These are phyloP conservation scores for Pichia deserticola DNA, from an alignment of 805 yeast genomes.

Conservation along the genomic window DNA sequence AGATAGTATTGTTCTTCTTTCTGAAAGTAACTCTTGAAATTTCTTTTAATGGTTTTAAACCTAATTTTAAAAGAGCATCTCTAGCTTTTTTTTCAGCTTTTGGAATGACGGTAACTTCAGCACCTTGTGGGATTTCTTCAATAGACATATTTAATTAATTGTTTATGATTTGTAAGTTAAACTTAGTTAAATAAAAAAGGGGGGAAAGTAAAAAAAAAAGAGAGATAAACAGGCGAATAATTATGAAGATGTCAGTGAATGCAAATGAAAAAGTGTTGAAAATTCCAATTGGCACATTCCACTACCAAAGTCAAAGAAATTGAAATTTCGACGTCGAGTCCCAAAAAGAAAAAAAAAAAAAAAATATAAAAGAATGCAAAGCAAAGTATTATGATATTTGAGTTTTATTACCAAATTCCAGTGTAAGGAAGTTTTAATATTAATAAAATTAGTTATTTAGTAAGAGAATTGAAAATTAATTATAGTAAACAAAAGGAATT, in stretches of 20 bases:
- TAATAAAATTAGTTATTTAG: too few species aligned
- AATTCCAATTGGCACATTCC: too few species aligned
- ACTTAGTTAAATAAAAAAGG: not conserved
- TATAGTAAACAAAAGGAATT: too few species aligned
- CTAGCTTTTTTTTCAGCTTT: slow-evolving; percentile 96
- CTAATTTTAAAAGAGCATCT: slow-evolving; percentile 78
- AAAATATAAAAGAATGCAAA: too few species aligned
- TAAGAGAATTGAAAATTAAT: too few species aligned
- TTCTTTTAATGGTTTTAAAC: slow-evolving; percentile 85
- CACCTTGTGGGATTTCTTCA: slow-evolving; percentile 64
- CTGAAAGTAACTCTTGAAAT: slow-evolving; percentile 93
- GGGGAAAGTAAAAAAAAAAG: not conserved
- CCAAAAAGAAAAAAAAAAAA: not conserved
- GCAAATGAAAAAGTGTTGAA: not conserved
- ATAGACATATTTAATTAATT: slow-evolving; percentile 21
- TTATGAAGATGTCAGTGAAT: too few species aligned
- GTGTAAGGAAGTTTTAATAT: too few species aligned
- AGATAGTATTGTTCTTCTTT: slow-evolving; percentile 84
- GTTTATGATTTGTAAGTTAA: not conserved
- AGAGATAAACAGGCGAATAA: not conserved
- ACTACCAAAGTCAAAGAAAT: too few species aligned
- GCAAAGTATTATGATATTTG: too few species aligned
- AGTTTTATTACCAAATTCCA: too few species aligned
- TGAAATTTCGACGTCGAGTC: slow-evolving; percentile 3
- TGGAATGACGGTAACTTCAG: slow-evolving; percentile 72